Base-by-base conservation (phyloP, 2,329 filamentous ascomycete genomes). In the Myriosclerotinia scirpicola region DNA sequence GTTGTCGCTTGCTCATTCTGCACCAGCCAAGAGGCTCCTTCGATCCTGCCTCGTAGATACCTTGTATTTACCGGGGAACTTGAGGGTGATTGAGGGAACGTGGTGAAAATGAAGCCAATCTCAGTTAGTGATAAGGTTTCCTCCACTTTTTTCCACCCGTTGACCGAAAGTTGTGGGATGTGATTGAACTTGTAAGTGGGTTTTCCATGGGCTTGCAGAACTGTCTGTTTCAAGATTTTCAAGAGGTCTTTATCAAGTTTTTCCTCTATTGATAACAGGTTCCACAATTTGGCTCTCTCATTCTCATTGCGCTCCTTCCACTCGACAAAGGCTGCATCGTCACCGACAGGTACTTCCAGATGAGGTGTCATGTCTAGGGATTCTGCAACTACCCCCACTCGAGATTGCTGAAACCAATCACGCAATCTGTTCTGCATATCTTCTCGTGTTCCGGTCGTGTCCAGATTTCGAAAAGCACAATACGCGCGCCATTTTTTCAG, bases 401-500 rank as follows among this genome's bases (percentile, higher is more conserved):
- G 34, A 11, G 20, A n/a, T 12, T 11, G 9, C 17, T 14, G 17
- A 54, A 54, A 40, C 6, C n/a, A 30, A 30, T 42, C 15, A 2
- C 26, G 15, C 8, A 58, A 2, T 34, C 40, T 58, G 6, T 44
- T 5, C 40, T 44, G 40, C 22, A 58, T 58, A 2, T 58, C 40
- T 12, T 30, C 22, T 44, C 22, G 9, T 11, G 22, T 58, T 3
- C 38, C 55, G 1, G 22, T 6, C 9, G 22, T 20, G 20, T 58
- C 22, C 9, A 58, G 7, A 12, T 36, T 36, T 5, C 15, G 38
- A 42, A 58, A 58, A 3, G 55, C 38, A 58, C 55, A 58, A 44
- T 44, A 58, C 3, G 55, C 55, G 15, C 40, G 55, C 55, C 55
- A 58, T 44, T 44, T 58, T 1, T 56, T 56, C 14, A 42, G 15